These are phyloP conservation scores for Ceratopteris richardii DNA, from an alignment of 75 land plant genomes.

Conservation along the genomic window DNA sequence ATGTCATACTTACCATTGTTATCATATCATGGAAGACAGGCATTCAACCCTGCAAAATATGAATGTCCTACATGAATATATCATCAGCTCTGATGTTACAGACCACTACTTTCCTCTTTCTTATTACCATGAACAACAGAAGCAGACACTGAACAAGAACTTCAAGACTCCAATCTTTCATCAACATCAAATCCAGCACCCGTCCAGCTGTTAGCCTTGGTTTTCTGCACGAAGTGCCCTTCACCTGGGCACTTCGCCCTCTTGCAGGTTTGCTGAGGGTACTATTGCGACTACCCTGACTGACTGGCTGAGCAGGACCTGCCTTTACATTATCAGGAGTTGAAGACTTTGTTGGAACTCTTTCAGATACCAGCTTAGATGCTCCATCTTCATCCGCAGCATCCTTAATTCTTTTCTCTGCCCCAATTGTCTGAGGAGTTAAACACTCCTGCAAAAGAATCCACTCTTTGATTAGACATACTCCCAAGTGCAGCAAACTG, in stretches of 20 bases:
- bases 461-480: too few species aligned
- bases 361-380: background rate
- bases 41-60: too few species aligned
- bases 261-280: conserved; percentile 29
- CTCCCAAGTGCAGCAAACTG: too few species aligned
- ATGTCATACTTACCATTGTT: too few species aligned
- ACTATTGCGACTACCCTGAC: conserved; percentile 10
- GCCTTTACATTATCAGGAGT: conserved; percentile 9
- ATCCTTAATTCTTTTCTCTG: background rate
- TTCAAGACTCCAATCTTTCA: conserved; percentile 10
- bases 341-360: background rate
- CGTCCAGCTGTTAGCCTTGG: conserved; percentile 76
- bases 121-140: too few species aligned
- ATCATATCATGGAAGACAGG: too few species aligned
- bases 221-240: conserved; percentile 45
- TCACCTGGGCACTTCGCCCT: conserved; percentile 26
- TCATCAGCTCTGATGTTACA: too few species aligned
- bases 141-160: too few species aligned
- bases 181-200: conserved; percentile 93
- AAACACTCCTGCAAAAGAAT: background rate
- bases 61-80: too few species aligned
- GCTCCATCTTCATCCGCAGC: background rate
- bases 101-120: too few species aligned
- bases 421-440: background rate
- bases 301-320: conserved; percentile 5